Evolutionary conservation across 495 filamentous ascomycete genomes (phyloP), one percentile per base, ranked within the genome.

Genomic region (Podospora comata): DNA sequence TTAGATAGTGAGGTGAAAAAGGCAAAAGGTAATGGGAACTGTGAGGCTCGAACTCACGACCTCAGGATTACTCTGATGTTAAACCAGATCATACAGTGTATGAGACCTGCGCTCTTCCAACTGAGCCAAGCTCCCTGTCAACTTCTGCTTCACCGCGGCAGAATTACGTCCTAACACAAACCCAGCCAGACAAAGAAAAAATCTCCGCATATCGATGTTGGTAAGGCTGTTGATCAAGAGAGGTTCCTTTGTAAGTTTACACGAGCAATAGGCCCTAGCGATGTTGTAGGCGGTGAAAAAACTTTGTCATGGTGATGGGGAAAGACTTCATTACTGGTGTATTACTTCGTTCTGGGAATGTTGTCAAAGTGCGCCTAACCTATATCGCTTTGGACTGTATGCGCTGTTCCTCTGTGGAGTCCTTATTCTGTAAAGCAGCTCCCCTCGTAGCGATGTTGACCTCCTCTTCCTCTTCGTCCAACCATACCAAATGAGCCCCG

Each of bases 81-180:
- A 63, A 67, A 70, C 27, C 64, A 70, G 68, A 66, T 70, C 68
- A 70, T 64, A 66, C 63, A 62, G 26, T 48, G 63, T 70, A 70
- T 70, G 68, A 70, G 68, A 70, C 68, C 68, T 66, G 65, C 68
- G 68, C 68, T 70, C 68, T 70, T 66, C 68, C 68, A 48, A 66
- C 68, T 70, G 68, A 70, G 68, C 68, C 68, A 70, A 66, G 60
- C 62, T 70, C 68, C 68, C 68, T 57, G 39, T 30, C 3, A 32
- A 34, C 32, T 34, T 5, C 3, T 48, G 39, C 9, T 48, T 48
- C 39, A 48, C 30, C 30, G 30, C 30, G 30, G 30, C 30, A 7
- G 7, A 32, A 5, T 32, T 6, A 32, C 0, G 3, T 32, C 30
- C 30, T 32, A 32, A 32, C 30, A 32, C 1, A 32, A 7, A 32